A percentile compares a stretch with the other conserved stretches of the same genome.
Conservation (phyloP, 192 early-diverging fungal genomes). For the Lobosporangium transversale region DNA sequence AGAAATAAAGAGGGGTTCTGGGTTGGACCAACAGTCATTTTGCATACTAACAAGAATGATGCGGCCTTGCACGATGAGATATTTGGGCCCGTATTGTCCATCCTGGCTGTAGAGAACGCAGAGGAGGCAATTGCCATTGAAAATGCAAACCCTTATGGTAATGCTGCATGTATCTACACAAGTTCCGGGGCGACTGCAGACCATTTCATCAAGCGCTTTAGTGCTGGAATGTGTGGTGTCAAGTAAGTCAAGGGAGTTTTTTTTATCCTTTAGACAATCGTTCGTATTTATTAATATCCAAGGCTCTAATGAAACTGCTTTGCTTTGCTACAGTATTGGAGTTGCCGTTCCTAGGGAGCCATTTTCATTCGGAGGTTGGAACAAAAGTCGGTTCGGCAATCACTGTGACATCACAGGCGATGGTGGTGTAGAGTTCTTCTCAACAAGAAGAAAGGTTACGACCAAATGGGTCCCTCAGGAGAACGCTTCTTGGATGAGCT, state of each 20-base stretch:
- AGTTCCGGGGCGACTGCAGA: slow-evolving; percentile 71
- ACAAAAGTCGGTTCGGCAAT: slow-evolving; percentile 73
- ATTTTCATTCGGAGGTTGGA: slow-evolving; percentile 85
- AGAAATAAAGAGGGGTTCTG: slow-evolving; percentile 66
- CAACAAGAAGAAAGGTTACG: slow-evolving; percentile 75
- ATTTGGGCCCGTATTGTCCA: slow-evolving; percentile 83
- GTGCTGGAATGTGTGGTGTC: slow-evolving; percentile 84
- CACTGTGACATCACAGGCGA: slow-evolving; percentile 77
- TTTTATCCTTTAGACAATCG: not conserved
- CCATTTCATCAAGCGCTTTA: slow-evolving; percentile 72
- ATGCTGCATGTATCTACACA: slow-evolving; percentile 81
- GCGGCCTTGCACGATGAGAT: slow-evolving; percentile 80
- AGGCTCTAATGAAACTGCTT: too few species aligned
- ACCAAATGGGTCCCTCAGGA: slow-evolving; percentile 77
- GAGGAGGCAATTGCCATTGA: slow-evolving; percentile 80
- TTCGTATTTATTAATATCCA: not conserved
- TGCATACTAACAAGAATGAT: slow-evolving; percentile 66
- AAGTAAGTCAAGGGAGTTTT: slow-evolving; percentile 54
- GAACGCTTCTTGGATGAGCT: slow-evolving; percentile 71
- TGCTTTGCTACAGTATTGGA: slow-evolving; percentile 25
- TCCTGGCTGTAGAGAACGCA: slow-evolving; percentile 61
- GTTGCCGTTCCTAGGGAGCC: slow-evolving; percentile 68
- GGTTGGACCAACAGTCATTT: slow-evolving; percentile 78
- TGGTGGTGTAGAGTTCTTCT: slow-evolving; percentile 81
- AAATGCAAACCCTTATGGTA: slow-evolving; percentile 75